Evolutionary conservation across 257 asterid species (phyloP), one percentile per base, ranked within the genome.

Genomic region (Solanum pennellii): DNA sequence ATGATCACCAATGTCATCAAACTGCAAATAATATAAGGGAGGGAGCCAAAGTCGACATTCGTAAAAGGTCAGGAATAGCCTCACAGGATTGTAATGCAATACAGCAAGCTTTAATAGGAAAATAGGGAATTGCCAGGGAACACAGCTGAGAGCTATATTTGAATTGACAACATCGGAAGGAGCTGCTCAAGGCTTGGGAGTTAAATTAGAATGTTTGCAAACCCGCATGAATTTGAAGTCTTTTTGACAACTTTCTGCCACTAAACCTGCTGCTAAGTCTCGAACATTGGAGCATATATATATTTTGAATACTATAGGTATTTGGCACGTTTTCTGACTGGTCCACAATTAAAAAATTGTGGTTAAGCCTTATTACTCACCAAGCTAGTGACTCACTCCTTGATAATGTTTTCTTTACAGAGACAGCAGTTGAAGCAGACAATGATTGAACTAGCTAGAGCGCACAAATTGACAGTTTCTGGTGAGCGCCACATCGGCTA

Each of bases 1-100:
- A 91, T 94, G 98, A 86, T 91, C 86, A 41, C 98, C 98, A 33
- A 96, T 88, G 79, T 93, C 95, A 86, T 94, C 98, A 91, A 92
- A 95, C 99, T 96, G 92, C 62, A 66, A 47, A 80, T 47, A 18
- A 80, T 37, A 29, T 49, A 29, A 27, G 44, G 20, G 44, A 27
- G 20, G 85, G 42, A 27, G 10, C 68, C 29, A 6, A 80, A 80
- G 68, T 47, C 11, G n/a, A 47, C 23, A 29, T 80, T 1, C 44
- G 12, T 80, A 47, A 47, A 47, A 47, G 85, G 10, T 9, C 20
- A 16, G 85, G 68, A 47, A 45, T 80, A 44, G 65, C 68, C 85
- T 47, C 85, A 80, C 44, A 29, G 27, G 85, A 80, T 47, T 80
- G 68, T 80, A 47, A 80, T 80, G 85, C 44, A 80, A 79, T 31